Evolutionary conservation across 140 eudicot genomes (phyloP).

Genomic region (Senecio squalidus): DNA sequence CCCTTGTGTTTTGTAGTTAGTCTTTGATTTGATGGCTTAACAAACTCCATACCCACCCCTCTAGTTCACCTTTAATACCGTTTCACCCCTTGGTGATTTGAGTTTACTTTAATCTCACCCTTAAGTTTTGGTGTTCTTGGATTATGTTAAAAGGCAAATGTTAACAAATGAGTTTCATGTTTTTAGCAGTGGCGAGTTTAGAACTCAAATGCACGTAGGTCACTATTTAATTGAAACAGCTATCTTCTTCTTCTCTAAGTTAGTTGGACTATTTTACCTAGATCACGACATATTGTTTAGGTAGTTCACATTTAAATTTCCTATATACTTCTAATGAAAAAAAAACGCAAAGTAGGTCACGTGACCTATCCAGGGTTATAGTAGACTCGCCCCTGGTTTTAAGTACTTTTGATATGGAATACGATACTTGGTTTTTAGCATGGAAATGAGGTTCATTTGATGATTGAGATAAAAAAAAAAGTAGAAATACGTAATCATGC

Average conservation of each 20-base stretch:
- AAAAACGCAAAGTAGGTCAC: too few relatives aligned
- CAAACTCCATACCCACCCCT: constrained; percentile 23
- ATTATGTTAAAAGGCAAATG: not conserved
- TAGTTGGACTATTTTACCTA: too few relatives aligned
- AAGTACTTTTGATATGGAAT: not conserved
- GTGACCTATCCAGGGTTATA: too few relatives aligned
- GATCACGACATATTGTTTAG: too few relatives aligned
- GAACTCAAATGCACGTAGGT: too few relatives aligned
- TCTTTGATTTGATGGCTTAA: constrained; percentile 31
- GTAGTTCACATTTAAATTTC: too few relatives aligned
- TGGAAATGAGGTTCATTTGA: not conserved
- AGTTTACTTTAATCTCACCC: not conserved
- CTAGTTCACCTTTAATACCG: not conserved
- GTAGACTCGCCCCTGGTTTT: too few relatives aligned
- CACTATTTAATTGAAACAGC: too few relatives aligned
- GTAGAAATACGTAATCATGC: not conserved
- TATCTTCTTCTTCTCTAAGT: too few relatives aligned
- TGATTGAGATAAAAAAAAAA: not conserved
- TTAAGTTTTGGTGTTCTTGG: not conserved
- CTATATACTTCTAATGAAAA: too few relatives aligned
- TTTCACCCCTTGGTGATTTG: not conserved
- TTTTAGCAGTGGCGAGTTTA: too few relatives aligned
- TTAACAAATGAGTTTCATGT: not conserved
- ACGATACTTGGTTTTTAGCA: not conserved
- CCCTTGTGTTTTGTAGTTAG: constrained; percentile 15